phyloP scores from a whole-genome alignment of 2,329 filamentous ascomycete species.

The Paracamarosporium sp. region DNA sequence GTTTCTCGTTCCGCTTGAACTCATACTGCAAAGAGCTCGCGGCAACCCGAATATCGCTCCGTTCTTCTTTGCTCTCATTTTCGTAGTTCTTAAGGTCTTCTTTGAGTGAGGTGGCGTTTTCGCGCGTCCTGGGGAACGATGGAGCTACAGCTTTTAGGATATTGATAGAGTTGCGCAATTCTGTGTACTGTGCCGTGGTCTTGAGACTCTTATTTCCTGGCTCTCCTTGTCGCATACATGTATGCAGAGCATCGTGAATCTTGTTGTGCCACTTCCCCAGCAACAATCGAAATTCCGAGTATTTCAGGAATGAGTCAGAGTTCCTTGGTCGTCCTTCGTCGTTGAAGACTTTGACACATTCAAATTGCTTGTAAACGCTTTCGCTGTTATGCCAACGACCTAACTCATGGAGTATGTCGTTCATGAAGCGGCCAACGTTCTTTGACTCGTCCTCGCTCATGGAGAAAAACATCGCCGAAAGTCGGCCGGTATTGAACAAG shows the following conservation, averaged over 20 bases:
- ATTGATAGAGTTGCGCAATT: constrained; percentile 94
- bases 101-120: constrained; percentile 76
- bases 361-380: constrained; percentile 79
- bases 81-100: constrained; percentile 68
- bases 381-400: constrained; percentile 84
- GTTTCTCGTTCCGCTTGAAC: constrained; percentile 69
- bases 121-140: constrained; percentile 87
- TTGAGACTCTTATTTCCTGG: constrained; percentile 70
- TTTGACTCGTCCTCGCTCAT: constrained; percentile 91
- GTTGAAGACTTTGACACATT: constrained; percentile 72
- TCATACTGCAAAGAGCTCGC: constrained; percentile 75
- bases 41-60: constrained; percentile 77
- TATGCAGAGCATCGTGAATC: constrained; percentile 72
- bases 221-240: background rate
- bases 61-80: constrained; percentile 61
- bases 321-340: constrained; percentile 70
- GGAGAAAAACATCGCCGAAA: constrained; percentile 84
- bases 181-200: constrained; percentile 89
- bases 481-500: constrained; percentile 81
- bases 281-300: constrained; percentile 83
- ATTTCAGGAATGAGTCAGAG: constrained; percentile 69
- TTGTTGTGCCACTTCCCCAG: constrained; percentile 91
- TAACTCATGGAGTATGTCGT: constrained; percentile 80
- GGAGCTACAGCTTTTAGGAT: constrained; percentile 82
- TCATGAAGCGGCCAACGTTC: constrained; percentile 90